Conservation (phyloP, 108 stramenopile species). For the Discostella pseudostelligera region DNA sequence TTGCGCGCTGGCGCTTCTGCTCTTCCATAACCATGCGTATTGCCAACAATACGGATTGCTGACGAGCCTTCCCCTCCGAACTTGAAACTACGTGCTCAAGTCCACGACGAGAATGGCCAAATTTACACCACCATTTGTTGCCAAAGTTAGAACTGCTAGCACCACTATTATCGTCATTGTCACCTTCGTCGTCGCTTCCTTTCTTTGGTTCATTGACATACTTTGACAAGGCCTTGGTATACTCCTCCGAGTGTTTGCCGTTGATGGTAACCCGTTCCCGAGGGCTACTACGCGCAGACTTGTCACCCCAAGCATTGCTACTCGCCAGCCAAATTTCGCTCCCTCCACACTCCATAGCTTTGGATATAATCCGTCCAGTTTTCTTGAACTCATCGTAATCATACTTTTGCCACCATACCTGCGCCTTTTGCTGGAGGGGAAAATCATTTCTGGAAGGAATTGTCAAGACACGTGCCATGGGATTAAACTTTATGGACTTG, state of each 20-base stretch:
- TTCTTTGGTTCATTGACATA: slow-evolving; percentile 20
- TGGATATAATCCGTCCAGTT: slow-evolving; percentile 84
- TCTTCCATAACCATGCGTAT: slow-evolving; percentile 71
- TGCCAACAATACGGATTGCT: slow-evolving; percentile 65
- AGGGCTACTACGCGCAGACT: slow-evolving; percentile 1
- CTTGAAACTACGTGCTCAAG: slow-evolving; percentile 84
- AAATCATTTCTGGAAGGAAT: slow-evolving; percentile 72
- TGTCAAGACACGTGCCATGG: slow-evolving; percentile 83
- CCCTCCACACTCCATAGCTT: slow-evolving; percentile 85
- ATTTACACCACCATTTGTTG: slow-evolving; percentile 84
- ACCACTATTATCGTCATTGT: background rate
- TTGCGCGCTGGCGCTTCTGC: slow-evolving; percentile 64
- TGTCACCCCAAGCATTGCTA: slow-evolving; percentile 65
- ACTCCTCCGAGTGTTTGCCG: slow-evolving; percentile 6
- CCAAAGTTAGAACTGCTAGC: slow-evolving; percentile 9
- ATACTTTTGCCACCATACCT: slow-evolving; percentile 81
- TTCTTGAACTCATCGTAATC: slow-evolving; percentile 89
- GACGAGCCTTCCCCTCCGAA: slow-evolving; percentile 77
- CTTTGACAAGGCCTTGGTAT: slow-evolving; percentile 25
- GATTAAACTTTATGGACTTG: slow-evolving; percentile 55
- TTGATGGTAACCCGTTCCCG: background rate
- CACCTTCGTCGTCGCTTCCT: background rate
- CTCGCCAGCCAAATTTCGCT: slow-evolving; percentile 84
- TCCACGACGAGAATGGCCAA: slow-evolving; percentile 85
- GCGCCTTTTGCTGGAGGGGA: slow-evolving; percentile 54